Base-by-base conservation (phyloP, 2,329 filamentous ascomycete genomes). In the Thermoascus crustaceus region DNA sequence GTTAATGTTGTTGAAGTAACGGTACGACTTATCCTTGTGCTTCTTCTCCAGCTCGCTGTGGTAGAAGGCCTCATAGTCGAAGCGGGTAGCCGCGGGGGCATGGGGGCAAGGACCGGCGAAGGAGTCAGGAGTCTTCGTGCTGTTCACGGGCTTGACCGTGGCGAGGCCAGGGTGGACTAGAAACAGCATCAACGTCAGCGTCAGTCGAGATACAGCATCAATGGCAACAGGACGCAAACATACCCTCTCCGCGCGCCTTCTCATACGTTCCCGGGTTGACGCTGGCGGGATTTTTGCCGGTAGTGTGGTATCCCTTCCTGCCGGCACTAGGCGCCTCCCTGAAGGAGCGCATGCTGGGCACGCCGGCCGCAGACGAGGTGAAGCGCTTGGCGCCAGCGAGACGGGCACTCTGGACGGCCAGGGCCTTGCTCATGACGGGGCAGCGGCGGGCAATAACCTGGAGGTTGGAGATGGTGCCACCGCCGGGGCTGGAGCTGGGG, bases 1-100 rank as follows among this genome's bases (percentile, higher is more conserved):
- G 58, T 98, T 98, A 78, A 98, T 98, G 72, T 98, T 98, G 75
- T 98, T 98, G 73, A 98, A 98, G 71, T 96, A 96, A 57, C 91
- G 85, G 71, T 98, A 98, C 34, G 88, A 95, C 71, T 95, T 96
- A 74, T 98, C 91, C 73, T 94, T 88, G 75, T 94, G 91, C 71
- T 98, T 98, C 76, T 95, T 96, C 52, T 95, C 86, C 49, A 98
- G 67, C 63, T 98, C 89, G 42, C 69, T 69, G 46, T 80, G 68
- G 67, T 96, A 98, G 65, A 95, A 98, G 30, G 63, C 76, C 53
- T 94, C 80, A 55, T 98, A 98, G 63, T 96, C 75, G 64, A 95
- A 98, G 54, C 80, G 85, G 40, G 61, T 56, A 16, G 63, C 53
- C 22, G 62, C 57, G 8, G 68, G 68, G 21, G 71, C 71, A 26